Evolutionary conservation across 208 protist genomes (phyloP).

Genomic region (Trichomonas vaginalis): DNA sequence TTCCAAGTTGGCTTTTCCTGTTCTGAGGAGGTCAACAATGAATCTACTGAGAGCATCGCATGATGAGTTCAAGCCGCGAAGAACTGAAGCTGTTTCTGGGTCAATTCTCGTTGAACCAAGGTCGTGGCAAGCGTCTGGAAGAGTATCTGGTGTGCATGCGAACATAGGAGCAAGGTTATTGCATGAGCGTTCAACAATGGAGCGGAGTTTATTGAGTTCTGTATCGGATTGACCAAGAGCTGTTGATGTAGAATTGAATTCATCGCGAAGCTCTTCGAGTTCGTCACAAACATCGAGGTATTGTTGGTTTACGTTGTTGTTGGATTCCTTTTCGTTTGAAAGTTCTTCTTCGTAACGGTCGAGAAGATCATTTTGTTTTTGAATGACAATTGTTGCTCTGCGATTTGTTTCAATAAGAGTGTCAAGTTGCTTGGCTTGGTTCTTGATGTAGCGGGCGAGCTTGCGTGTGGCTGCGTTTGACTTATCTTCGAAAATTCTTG

Average conservation of each 20-base stretch:
- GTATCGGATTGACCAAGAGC: neutral
- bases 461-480: neutral
- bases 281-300: neutral
- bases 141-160: neutral
- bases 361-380: neutral
- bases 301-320: neutral
- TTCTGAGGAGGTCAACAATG: neutral
- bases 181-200: neutral
- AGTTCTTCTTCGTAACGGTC: neutral
- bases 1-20: neutral
- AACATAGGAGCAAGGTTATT: neutral
- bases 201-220: neutral
- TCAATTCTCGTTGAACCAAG: neutral
- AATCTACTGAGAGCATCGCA: neutral
- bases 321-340: neutral
- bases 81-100: neutral
- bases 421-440: neutral
- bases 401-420: neutral
- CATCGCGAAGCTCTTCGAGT: neutral
- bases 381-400: neutral
- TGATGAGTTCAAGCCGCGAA: neutral
- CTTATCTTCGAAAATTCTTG: neutral
- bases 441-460: neutral
- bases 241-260: neutral
- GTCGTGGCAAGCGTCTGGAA: neutral